These are phyloP conservation scores for Rehmannia glutinosa DNA, from an alignment of 257 asterid species.

Conservation along the genomic window DNA sequence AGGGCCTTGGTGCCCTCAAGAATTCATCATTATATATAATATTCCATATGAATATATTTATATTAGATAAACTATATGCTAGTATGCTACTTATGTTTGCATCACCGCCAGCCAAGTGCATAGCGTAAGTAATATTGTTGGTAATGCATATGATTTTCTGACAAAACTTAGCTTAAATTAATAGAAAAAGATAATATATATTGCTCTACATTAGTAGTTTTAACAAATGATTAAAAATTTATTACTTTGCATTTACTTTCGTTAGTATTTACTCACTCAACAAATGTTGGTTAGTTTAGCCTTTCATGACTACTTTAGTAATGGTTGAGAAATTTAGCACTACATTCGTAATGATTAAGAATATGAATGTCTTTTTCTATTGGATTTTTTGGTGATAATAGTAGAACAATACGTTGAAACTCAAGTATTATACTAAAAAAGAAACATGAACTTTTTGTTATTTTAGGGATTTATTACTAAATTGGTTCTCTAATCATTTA, in stretches of 20 bases:
- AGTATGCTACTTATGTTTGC: not conserved
- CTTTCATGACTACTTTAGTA: no score
- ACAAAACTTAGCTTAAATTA: not conserved
- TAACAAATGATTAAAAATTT: no score
- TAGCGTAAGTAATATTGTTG: not conserved
- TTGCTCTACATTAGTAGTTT: no score
- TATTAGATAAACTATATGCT: not conserved
- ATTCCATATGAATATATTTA: not conserved
- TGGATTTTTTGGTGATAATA: no score
- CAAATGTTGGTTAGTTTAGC: not conserved
- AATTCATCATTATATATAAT: not conserved
- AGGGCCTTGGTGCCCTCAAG: no score
- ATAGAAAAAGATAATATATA: not conserved
- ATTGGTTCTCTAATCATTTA: no score
- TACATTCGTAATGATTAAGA: not conserved
- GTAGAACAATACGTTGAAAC: no score
- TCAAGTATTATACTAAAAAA: no score
- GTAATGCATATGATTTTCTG: not conserved
- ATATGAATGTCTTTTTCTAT: not conserved
- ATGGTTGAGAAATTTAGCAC: not conserved
- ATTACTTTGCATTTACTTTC: no score
- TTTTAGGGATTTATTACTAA: no score
- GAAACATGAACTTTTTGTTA: no score
- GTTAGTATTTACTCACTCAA: not conserved
- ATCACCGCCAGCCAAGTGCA: not conserved